Base-by-base conservation (phyloP, 192 early-diverging fungal species). In the Chytriomyces sp. region DNA sequence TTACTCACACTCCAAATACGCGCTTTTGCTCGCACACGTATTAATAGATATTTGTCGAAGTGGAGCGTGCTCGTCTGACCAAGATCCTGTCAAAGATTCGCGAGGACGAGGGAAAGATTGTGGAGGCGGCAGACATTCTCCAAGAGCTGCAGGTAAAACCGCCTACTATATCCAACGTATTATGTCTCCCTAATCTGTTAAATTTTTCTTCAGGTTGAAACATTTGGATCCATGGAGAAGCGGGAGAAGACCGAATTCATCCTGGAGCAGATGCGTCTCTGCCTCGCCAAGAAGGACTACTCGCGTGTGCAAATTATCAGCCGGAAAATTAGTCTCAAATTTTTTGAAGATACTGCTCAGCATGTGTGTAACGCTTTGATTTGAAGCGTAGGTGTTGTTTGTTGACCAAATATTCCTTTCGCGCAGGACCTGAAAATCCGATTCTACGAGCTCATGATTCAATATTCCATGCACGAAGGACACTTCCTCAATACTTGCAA, bases 181-280 rank as follows among this genome's bases (percentile, higher is more conserved):
- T 14, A 62, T 79, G 32, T 68, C 7, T 39, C 61, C 36, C 7
- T 2, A 5, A 34, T 12, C 22, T 26, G 39, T 71, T 41, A n/a
- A n/a, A n/a, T n/a, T n/a, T n/a, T 7, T 32, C 26, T 66, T 3
- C 73, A 90, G 89, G 94, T 98, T 10, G 98, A 99, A 82, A 99
- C 98, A 4, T 98, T 94, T 80, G 98, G 98, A 31, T 96, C 94
- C 22, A 98, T 99, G 96, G 95, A 98, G 65, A 91, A 91, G 76
- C 90, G 95, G 54, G 98, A 99, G 80, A 99, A 99, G 86, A 96
- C 95, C 0, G 95, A 98, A 71, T 99, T 99, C 78, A 96, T 99
- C 75, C 78, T 99, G 38, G 96, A 98, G 80, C 98, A 99, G 80
- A 96, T 99, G 92, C 90, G 98, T 37, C 85, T 99, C 37, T 91